Percentiles rank a stretch among this genome's conserved stretches.
These are phyloP conservation scores for Ramularia collo-cygni DNA, from an alignment of 2,329 filamentous ascomycete species.

Conservation along the genomic window DNA sequence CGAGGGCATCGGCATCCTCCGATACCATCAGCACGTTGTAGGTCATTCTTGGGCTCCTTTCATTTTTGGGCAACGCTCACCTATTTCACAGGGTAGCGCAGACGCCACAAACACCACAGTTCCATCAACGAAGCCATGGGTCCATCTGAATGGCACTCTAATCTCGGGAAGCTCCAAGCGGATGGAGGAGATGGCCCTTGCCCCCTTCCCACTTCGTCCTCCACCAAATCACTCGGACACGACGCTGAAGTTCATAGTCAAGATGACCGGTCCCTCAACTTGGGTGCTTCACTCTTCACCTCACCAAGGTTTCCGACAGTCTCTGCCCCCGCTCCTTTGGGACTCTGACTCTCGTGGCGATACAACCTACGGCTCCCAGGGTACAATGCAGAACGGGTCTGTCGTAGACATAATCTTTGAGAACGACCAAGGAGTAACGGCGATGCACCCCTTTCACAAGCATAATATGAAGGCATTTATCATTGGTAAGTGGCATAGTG, in stretches of 20 bases:
- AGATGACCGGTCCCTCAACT: neutral
- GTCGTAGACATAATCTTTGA: neutral
- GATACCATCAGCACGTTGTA: neutral
- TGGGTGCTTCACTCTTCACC: constrained; percentile 1
- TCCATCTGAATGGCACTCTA: neutral
- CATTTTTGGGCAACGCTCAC: neutral
- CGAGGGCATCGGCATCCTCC: neutral
- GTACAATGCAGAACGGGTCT: neutral
- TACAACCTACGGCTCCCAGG: neutral
- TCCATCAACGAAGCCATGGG: constrained; percentile 1
- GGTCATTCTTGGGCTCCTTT: neutral
- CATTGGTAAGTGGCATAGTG: neutral
- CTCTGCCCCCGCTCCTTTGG: neutral
- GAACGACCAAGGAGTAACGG: neutral
- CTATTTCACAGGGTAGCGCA: neutral
- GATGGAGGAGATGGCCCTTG: neutral
- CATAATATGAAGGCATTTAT: neutral
- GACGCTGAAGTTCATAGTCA: neutral
- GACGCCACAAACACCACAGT: neutral
- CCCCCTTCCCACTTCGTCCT: neutral
- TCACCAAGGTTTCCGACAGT: neutral
- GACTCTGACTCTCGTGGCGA: neutral
- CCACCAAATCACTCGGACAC: neutral
- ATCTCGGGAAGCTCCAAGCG: neutral
- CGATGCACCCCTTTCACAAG: constrained; percentile 1